Base-by-base conservation (phyloP, 768 basidiomycete genomes). In the Xerocomellus chrysenteron region DNA sequence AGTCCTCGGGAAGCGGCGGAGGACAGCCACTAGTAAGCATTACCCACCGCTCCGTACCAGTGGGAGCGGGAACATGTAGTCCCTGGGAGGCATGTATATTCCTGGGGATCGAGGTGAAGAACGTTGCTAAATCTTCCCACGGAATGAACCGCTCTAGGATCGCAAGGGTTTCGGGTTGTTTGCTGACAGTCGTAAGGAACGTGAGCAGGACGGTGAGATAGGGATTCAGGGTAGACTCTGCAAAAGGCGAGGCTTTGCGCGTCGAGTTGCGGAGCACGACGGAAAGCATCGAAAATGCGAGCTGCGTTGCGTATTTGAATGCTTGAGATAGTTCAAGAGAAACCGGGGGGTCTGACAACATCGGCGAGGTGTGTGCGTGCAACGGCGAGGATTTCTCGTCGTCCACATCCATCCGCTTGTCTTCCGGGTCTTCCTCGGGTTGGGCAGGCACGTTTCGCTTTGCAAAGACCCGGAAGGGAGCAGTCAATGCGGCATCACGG, bases 191-290 rank as follows among this genome's bases (percentile, higher is more conserved):
- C 0, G 86, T 78, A 26, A 99, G 78, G 80, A 98, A 98, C 0
- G 96, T 98, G 50, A 98, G 79, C 44, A 96, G 68, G 56, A 92
- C 75, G 0, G 91, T 82, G 50, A 97, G 82, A 73, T 98, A 98
- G 0, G 97, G 92, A 65, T 95, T 97, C 6, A 93, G 71, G 42
- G 77, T 76, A 24, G 80, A 72, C 47, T 77, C 74, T 32, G 81
- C 76, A 68, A 79, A 87, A 24, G 71, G 83, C 39, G 81, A 86
- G 8, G 82, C 69, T 42, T 82, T 82, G 53, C 85, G 86, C 16
- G 75, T 80, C 1, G 87, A 87, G 46, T 80, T 78, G 50, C 78
- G 78, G 21, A 97, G 82, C 1, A 86, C 83, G 65, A 87, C 81
- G 2, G 84, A 80, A 12, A 99, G 81, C 75, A 92, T 86, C 0